phyloP scores from a whole-genome alignment of 352 stramenopile genomes.

The Phytophthora constricta region DNA sequence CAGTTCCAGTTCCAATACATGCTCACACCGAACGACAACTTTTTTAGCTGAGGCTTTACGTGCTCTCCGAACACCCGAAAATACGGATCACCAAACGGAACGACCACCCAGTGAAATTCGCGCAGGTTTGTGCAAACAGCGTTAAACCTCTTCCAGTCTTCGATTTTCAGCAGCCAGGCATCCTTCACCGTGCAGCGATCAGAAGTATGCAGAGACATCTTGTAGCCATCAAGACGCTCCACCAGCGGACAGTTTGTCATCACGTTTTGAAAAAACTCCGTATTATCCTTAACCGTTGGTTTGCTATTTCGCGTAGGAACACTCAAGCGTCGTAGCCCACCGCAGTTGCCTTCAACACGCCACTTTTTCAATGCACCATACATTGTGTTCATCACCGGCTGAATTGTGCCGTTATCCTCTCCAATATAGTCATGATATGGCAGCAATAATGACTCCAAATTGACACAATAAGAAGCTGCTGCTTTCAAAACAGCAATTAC shows the following conservation, averaged over 20 bases:
- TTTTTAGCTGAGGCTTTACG: slow-evolving; percentile 34
- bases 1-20: slow-evolving; percentile 43
- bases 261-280: slow-evolving; percentile 40
- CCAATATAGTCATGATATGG: slow-evolving; percentile 4
- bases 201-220: slow-evolving; percentile 20
- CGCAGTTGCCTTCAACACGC: slow-evolving; percentile 13
- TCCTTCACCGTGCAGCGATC: slow-evolving; percentile 28
- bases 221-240: slow-evolving; percentile 41
- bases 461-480: slow-evolving; percentile 19
- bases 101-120: slow-evolving; percentile 43
- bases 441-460: slow-evolving; percentile 29
- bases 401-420: neutral
- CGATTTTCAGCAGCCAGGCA: slow-evolving; percentile 21
- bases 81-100: slow-evolving; percentile 40
- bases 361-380: slow-evolving; percentile 34
- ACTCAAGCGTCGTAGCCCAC: slow-evolving; percentile 35
- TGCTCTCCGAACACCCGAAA: slow-evolving; percentile 44
- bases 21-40: slow-evolving; percentile 38
- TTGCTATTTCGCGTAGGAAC: slow-evolving; percentile 15
- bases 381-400: slow-evolving; percentile 17
- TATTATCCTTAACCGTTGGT: slow-evolving; percentile 7
- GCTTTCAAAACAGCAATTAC: slow-evolving; percentile 19
- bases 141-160: slow-evolving; percentile 39
- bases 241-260: slow-evolving; percentile 28
- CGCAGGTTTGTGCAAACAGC: slow-evolving; percentile 28